phyloP scores from a whole-genome alignment of 345 rosid genomes.

The Citrus trifoliata region DNA sequence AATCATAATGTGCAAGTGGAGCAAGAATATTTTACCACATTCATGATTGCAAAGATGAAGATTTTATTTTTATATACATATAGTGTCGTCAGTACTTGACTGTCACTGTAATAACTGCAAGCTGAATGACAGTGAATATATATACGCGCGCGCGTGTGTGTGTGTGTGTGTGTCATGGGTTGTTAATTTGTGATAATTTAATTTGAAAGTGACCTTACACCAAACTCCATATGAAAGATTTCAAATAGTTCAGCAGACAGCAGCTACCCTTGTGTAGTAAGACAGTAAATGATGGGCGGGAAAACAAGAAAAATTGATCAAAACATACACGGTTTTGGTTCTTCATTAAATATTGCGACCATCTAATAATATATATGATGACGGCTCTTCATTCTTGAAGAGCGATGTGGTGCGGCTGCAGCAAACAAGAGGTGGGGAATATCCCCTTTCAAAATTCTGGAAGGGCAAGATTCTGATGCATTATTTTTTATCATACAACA shows the following conservation, averaged over 20 bases:
- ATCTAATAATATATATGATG: no score
- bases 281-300: neutral
- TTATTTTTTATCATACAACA: neutral
- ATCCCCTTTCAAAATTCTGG: slow-evolving; percentile 1
- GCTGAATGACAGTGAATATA: neutral
- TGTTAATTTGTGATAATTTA: neutral
- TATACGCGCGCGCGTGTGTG: no score
- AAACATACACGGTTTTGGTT: neutral
- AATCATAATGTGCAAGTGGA: slow-evolving; percentile 10
- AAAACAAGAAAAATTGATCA: neutral
- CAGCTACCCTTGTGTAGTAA: neutral
- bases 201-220: slow-evolving; percentile 13
- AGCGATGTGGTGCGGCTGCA: no score
- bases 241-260: neutral
- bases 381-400: no score
- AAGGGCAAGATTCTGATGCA: slow-evolving; percentile 29
- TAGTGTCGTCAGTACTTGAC: neutral
- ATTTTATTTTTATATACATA: no score
- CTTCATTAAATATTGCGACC: neutral
- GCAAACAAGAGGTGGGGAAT: no score
- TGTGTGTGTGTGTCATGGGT: no score
- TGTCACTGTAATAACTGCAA: slow-evolving; percentile 8
- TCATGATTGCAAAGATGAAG: slow-evolving; percentile 1
- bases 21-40: neutral
- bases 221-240: neutral